Evolutionary conservation across 2,329 filamentous ascomycete genomes (phyloP), one percentile per base, ranked within the genome.

Genomic region (Fusarium armeniacum): DNA sequence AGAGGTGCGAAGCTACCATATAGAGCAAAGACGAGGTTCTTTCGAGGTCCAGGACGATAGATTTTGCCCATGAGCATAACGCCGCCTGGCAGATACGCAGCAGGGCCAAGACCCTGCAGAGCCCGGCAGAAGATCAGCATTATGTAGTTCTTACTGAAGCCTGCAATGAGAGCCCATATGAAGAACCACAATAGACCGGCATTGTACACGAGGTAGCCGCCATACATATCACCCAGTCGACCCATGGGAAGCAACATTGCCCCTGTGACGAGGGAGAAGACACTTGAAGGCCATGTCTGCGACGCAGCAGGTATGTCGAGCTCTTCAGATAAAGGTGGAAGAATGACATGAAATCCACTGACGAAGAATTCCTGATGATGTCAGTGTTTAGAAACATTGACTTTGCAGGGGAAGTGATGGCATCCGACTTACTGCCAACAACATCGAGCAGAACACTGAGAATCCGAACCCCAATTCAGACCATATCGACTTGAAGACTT

Each of bases 121-220:
- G 91, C 91, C 54, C 92, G 89, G 75, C 89, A 92, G 57, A 91
- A 82, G 70, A 93, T 90, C 65, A 94, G 83, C 89, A 93, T 92
- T 52, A 88, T 77, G 63, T 89, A 85, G 78, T 87, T 90, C 56
- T 82, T 81, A 62, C 89, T 90, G 79, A 94, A 93, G 13, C 92
- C 92, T 18, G 86, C 87, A 56, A 93, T 81, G 55, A 94, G 79
- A 12, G 87, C 89, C 87, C 91, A 94, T 38, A 90, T 67, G 10
- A 87, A 77, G 52, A 93, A 86, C 92, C 92, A 92, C 41, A 81
- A 67, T 30, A 89, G 81, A 5, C 90, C 90, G 30, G 76, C 79
- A 5, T 89, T 81, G 71, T 90, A 92, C 69, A 91, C 82, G 20
- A 82, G 73, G 62, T 86, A 89, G 4, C 87, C 88, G 54, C 90